phyloP scores from a whole-genome alignment of 768 basidiomycete species.

The Lepiota venenata region DNA sequence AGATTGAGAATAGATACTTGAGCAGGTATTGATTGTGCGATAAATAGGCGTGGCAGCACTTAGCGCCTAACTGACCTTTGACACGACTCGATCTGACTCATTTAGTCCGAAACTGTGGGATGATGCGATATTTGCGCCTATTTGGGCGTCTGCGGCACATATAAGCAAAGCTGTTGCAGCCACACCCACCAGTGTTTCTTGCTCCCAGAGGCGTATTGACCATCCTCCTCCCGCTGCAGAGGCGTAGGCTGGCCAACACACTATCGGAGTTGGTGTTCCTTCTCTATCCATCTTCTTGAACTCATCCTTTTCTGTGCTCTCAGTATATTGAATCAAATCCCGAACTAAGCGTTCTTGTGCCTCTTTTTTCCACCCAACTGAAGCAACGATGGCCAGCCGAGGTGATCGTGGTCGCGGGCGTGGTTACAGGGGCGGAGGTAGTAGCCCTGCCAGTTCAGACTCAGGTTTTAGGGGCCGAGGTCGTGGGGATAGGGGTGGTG shows the following conservation, averaged over 20 bases:
- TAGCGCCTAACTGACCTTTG: too few relatives aligned
- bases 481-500: conserved; percentile 27
- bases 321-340: not conserved
- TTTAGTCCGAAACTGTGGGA: too few relatives aligned
- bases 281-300: not conserved
- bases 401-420: conserved; percentile 11
- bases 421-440: conserved; percentile 1
- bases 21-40: too few relatives aligned
- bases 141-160: not conserved
- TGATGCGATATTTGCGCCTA: not conserved
- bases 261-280: not conserved
- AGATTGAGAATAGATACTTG: conserved; percentile 12
- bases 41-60: too few relatives aligned
- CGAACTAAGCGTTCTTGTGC: not conserved
- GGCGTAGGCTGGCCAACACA: conserved; percentile 5
- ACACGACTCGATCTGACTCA: too few relatives aligned
- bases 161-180: not conserved
- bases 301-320: not conserved
- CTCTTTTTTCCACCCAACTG: conserved; percentile 3
- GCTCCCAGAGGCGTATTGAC: not conserved
- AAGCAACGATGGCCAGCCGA: conserved; percentile 24
- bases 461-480: conserved; percentile 25
- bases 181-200: not conserved
- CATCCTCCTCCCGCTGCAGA: not conserved
- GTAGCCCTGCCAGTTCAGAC: not conserved